Conservation (phyloP, 2,329 filamentous ascomycete genomes). For the Xylaria sp. region DNA sequence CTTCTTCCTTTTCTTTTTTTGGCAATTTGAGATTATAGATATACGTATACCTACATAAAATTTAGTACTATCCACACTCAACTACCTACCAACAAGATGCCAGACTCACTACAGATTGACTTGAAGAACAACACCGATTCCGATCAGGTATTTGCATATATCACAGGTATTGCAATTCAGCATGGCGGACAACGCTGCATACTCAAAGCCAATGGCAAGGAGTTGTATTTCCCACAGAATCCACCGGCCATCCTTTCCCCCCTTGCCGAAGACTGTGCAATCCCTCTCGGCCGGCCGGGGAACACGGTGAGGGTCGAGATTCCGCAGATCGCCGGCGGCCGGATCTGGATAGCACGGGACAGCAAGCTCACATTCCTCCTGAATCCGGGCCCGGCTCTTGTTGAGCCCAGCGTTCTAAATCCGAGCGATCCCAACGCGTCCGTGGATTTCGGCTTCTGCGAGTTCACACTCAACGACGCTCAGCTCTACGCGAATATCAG, state of each 20-base stretch:
- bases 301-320: conserved; percentile 65
- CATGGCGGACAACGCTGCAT: conserved; percentile 52
- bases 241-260: conserved; percentile 61
- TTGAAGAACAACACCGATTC: conserved; percentile 67
- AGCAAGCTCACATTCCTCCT: conserved; percentile 68
- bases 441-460: conserved; percentile 67
- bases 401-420: conserved; percentile 76
- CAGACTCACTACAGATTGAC: conserved; percentile 61
- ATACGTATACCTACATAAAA: background rate
- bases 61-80: background rate
- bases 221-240: conserved; percentile 66
- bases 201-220: conserved; percentile 59
- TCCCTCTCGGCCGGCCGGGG: conserved; percentile 67
- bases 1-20: background rate
- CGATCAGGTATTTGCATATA: conserved; percentile 69
- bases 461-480: conserved; percentile 68
- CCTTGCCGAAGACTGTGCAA: conserved; percentile 67
- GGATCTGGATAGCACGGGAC: conserved; percentile 71
- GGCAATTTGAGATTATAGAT: conserved; percentile 8
- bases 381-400: conserved; percentile 72
- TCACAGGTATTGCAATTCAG: conserved; percentile 71
- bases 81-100: conserved; percentile 48
- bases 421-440: conserved; percentile 65
- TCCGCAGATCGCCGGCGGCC: conserved; percentile 71
- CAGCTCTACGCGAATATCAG: conserved; percentile 73